Evolutionary conservation across 1,284 basidiomycete species (phyloP).

Genomic region (Pseudozyma sp.): DNA sequence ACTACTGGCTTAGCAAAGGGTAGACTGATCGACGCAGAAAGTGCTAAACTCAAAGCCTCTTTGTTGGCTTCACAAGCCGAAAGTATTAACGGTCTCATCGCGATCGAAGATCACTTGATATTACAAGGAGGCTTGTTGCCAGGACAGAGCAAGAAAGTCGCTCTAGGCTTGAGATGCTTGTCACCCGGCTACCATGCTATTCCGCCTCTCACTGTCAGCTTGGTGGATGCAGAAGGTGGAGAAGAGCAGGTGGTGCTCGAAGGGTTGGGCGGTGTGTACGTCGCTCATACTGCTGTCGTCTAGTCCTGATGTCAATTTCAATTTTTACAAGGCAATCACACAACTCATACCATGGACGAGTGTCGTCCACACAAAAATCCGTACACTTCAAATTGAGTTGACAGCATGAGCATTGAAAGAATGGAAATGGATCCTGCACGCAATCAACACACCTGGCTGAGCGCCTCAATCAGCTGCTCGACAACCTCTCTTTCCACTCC

Average conservation of each 20-base stretch:
- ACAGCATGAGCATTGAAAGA: too few relatives aligned
- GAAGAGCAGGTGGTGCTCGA: slow-evolving; percentile 7
- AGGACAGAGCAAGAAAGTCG: slow-evolving; percentile 11
- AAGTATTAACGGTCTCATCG: slow-evolving; percentile 18
- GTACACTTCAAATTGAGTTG: too few relatives aligned
- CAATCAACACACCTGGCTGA: slow-evolving; percentile 26
- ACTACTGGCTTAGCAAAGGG: slow-evolving; percentile 1
- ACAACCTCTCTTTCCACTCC: slow-evolving; percentile 29
- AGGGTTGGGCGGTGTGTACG: slow-evolving; percentile 18
- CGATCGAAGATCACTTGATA: slow-evolving; percentile 7
- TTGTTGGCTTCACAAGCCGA: slow-evolving; percentile 13
- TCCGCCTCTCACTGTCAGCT: slow-evolving; percentile 15
- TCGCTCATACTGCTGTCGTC: slow-evolving; percentile 20
- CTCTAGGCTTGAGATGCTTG: slow-evolving; percentile 23
- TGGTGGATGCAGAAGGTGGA: background rate
- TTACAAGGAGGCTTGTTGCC: slow-evolving; percentile 5
- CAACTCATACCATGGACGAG: too few relatives aligned
- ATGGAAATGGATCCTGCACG: too few relatives aligned
- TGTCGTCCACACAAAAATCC: too few relatives aligned
- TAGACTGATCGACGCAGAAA: slow-evolving; percentile 29
- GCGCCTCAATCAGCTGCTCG: slow-evolving; percentile 30
- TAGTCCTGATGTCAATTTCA: slow-evolving; percentile 1
- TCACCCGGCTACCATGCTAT: slow-evolving; percentile 23
- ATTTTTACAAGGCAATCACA: background rate
- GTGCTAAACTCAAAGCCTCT: slow-evolving; percentile 14